A percentile compares a stretch with the other conserved stretches of the same genome.
Evolutionary conservation across 1,284 basidiomycete species (phyloP).

Genomic region (Austroboletus rostrupii): DNA sequence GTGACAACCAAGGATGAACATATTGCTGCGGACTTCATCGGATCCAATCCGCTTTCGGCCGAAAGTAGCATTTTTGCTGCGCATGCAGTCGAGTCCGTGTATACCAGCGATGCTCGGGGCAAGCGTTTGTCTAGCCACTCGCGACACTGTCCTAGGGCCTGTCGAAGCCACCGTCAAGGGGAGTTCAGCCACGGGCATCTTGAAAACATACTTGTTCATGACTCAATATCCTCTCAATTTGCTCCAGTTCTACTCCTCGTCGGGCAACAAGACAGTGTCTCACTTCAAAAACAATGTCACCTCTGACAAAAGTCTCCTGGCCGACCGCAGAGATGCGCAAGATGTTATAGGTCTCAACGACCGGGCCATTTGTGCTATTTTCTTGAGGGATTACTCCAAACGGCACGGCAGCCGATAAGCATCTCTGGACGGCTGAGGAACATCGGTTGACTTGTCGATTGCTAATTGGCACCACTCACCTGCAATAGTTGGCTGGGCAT

Average conservation of each 20-base stretch:
- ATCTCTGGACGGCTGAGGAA: conserved; percentile 51
- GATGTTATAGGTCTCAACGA: conserved; percentile 68
- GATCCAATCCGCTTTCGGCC: conserved; percentile 27
- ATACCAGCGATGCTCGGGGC: conserved; percentile 48
- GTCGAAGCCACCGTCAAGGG: conserved; percentile 5
- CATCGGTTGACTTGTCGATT: conserved; percentile 1
- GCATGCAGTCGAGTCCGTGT: conserved; percentile 63
- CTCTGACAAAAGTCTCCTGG: conserved; percentile 46
- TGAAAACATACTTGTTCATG: conserved; percentile 63
- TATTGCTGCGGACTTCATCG: conserved; percentile 60
- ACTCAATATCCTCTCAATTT: conserved; percentile 58
- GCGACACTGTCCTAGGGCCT: conserved; percentile 78
- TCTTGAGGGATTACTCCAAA: conserved; percentile 70
- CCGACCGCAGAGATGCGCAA: conserved; percentile 45
- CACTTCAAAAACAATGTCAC: conserved; percentile 55
- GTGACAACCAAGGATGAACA: conserved; percentile 61
- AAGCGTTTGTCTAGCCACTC: conserved; percentile 51
- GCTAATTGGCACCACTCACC: conserved; percentile 32
- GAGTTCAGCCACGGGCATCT: neutral
- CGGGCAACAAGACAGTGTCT: conserved; percentile 65
- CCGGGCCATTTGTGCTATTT: conserved; percentile 70
- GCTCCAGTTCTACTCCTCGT: conserved; percentile 47
- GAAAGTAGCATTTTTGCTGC: conserved; percentile 55
- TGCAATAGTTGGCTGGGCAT: conserved; percentile 51
- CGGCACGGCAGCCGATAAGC: conserved; percentile 39